phyloP scores from a whole-genome alignment of 768 basidiomycete genomes.

The Leccinum subtestaceum region DNA sequence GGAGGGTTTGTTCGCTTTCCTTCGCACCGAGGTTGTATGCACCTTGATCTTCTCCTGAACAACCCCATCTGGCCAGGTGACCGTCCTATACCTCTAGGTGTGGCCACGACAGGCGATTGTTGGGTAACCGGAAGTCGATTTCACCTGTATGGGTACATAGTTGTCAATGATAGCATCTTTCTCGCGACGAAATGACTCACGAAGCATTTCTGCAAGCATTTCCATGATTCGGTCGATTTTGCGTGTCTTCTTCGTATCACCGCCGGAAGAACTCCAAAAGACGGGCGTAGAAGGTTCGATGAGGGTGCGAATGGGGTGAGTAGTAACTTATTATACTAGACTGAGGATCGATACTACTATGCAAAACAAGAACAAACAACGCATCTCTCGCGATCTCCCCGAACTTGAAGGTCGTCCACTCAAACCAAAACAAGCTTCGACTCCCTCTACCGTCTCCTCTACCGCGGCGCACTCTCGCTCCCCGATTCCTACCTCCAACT shows the following conservation, averaged over 20 bases:
- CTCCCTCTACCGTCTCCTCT: slow-evolving; percentile 60
- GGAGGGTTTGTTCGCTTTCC: background rate
- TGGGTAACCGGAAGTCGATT: background rate
- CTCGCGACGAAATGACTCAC: background rate
- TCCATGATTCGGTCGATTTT: slow-evolving; percentile 6
- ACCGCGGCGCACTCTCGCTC: slow-evolving; percentile 70
- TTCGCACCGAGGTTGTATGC: background rate
- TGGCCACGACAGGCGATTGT: background rate
- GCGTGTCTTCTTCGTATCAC: background rate
- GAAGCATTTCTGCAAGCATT: slow-evolving; percentile 1
- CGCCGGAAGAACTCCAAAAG: background rate
- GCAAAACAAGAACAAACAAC: background rate
- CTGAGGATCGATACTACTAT: no score
- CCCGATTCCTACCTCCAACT: slow-evolving; percentile 72
- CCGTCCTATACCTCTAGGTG: background rate
- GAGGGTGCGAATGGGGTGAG: no score
- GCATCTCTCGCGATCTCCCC: no score
- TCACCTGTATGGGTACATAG: background rate
- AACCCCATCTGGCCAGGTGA: background rate
- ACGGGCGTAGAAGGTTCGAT: background rate
- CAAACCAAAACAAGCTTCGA: background rate
- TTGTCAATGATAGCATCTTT: background rate
- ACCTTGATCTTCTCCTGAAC: background rate
- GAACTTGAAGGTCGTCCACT: slow-evolving; percentile 12
- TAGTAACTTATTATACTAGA: no score